These are phyloP conservation scores for Mycosarcoma maydis DNA, from an alignment of 1,284 basidiomycete species.

Conservation along the genomic window DNA sequence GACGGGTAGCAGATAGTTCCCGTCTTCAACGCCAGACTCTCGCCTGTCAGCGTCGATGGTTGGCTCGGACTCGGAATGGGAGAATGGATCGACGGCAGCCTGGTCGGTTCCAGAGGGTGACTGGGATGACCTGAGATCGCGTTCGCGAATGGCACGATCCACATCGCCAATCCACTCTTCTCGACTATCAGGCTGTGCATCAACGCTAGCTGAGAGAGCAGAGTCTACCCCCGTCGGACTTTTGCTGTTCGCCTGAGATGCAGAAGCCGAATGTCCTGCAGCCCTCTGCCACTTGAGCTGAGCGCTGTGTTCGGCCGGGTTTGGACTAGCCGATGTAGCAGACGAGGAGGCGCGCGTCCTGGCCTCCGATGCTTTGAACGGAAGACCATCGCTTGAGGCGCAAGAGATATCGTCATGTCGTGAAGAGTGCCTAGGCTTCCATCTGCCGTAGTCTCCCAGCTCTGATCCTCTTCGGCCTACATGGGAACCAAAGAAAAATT, in stretches of 20 bases:
- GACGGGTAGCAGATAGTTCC: conserved; percentile 32
- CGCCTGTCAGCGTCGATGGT: conserved; percentile 3
- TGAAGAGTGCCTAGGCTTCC: conserved; percentile 1
- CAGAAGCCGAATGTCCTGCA: conserved; percentile 8
- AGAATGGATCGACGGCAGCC: conserved; percentile 26
- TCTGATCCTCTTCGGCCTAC: conserved; percentile 13
- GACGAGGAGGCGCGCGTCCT: no score
- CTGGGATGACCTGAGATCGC: conserved; percentile 20
- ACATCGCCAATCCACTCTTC: conserved; percentile 47
- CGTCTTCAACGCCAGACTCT: neutral
- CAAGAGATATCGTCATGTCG: conserved; percentile 17
- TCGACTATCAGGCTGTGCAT: conserved; percentile 2
- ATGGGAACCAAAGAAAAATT: conserved; percentile 31
- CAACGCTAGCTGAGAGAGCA: neutral
- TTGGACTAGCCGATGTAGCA: no score
- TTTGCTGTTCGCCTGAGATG: neutral
- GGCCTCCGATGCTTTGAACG: conserved; percentile 9
- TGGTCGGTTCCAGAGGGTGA: conserved; percentile 2
- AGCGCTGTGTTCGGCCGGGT: conserved; percentile 6
- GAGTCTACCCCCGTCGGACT: neutral
- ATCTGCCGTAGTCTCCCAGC: conserved; percentile 5
- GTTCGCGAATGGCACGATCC: conserved; percentile 28
- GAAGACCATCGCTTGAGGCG: conserved; percentile 4
- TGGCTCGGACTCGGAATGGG: conserved; percentile 10
- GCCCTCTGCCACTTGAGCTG: conserved; percentile 36